These are phyloP conservation scores for Fusarium zealandicum DNA, from an alignment of 2,329 filamentous ascomycete genomes.

Conservation along the genomic window DNA sequence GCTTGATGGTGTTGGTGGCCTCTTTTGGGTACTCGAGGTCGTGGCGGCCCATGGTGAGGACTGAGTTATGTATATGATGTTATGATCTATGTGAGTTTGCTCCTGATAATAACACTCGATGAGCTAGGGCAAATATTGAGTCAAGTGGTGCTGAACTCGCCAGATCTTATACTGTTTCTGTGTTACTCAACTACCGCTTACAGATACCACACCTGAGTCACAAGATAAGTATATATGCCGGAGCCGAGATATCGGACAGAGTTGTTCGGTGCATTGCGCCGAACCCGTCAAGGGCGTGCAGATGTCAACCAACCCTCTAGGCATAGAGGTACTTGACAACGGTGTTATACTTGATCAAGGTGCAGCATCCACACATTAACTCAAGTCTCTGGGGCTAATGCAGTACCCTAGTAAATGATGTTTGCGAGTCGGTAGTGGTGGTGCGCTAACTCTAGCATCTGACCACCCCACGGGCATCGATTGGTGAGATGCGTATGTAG, in stretches of 20 bases:
- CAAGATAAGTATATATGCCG: conserved; percentile 3
- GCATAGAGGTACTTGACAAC: background rate
- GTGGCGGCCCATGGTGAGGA: conserved; percentile 45
- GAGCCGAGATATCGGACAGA: conserved; percentile 10
- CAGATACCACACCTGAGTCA: background rate
- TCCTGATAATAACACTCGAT: background rate
- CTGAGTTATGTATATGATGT: background rate
- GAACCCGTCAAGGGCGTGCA: conserved; percentile 3
- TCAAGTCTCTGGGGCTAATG: conserved; percentile 3
- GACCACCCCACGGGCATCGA: conserved; percentile 30
- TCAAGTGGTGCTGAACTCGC: background rate
- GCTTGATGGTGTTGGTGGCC: conserved; percentile 70
- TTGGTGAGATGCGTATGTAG: conserved; percentile 37
- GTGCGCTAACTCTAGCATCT: conserved; percentile 30
- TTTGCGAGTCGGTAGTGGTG: conserved; percentile 1
- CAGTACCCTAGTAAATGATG: conserved; percentile 1
- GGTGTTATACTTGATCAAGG: background rate
- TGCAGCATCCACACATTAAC: background rate
- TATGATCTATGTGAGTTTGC: too few relatives aligned
- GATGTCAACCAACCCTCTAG: background rate
- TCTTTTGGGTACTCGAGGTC: conserved; percentile 68
- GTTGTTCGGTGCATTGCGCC: conserved; percentile 7
- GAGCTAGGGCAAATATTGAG: too few relatives aligned
- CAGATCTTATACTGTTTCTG: conserved; percentile 6
- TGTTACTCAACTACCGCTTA: background rate